These are phyloP conservation scores for Scheffersomyces titani DNA, from an alignment of 1,139 yeast genomes.

Conservation along the genomic window DNA sequence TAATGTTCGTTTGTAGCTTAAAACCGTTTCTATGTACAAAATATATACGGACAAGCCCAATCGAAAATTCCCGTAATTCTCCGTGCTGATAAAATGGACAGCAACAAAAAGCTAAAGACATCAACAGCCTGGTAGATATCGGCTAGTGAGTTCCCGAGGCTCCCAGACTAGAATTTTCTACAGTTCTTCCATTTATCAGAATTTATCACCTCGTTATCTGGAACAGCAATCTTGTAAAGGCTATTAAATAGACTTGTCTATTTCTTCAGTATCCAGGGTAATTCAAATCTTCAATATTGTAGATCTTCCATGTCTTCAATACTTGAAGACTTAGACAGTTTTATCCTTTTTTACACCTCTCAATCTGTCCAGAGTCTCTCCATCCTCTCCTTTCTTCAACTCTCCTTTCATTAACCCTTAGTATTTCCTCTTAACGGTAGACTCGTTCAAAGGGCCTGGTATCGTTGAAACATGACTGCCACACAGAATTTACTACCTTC, in stretches of 20 bases:
- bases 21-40: not conserved
- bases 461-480: constrained; percentile 91
- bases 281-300: not conserved
- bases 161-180: too few species aligned
- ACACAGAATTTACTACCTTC: constrained; percentile 78
- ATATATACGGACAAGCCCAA: not conserved
- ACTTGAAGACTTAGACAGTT: not conserved
- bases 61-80: not conserved
- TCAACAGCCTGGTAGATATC: not conserved
- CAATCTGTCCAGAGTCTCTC: not conserved
- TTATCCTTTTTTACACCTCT: too few species aligned
- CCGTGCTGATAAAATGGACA: too few species aligned
- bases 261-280: too few species aligned
- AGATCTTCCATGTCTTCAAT: not conserved
- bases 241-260: not conserved
- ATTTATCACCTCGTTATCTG: too few species aligned
- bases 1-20: not conserved
- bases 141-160: not conserved
- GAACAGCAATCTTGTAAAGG: not conserved
- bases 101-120: not conserved
- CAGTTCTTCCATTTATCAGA: too few species aligned
- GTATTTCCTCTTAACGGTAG: constrained; percentile 45
- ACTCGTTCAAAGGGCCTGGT: constrained; percentile 95
- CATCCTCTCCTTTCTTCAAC: not conserved
- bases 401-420: not conserved